Evolutionary conservation across 1,284 basidiomycete genomes (phyloP).

Genomic region (Boletellus deceptivus): DNA sequence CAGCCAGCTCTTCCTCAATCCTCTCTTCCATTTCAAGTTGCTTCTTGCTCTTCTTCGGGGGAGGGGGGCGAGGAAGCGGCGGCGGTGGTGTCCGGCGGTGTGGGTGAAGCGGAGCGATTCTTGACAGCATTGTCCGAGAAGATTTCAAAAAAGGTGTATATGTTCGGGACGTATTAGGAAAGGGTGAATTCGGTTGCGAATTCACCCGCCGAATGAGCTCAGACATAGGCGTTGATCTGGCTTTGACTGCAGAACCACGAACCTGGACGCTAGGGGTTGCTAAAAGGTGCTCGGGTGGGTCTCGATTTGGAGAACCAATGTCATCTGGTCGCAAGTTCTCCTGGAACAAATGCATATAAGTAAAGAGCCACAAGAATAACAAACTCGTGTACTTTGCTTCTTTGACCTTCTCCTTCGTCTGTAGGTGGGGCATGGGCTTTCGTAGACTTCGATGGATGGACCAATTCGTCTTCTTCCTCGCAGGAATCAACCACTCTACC

Average conservation of each 20-base stretch:
- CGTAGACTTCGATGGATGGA: neutral
- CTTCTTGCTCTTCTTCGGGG: slow-evolving; percentile 72
- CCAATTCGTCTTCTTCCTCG: slow-evolving; percentile 23
- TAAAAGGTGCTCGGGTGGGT: slow-evolving; percentile 5
- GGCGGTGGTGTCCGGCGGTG: slow-evolving; percentile 69
- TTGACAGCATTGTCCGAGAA: slow-evolving; percentile 56
- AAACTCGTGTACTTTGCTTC: slow-evolving; percentile 16
- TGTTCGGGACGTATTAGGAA: slow-evolving; percentile 40
- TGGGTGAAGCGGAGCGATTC: slow-evolving; percentile 71
- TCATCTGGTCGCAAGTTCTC: slow-evolving; percentile 11
- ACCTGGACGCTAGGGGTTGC: slow-evolving; percentile 1
- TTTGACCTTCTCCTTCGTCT: slow-evolving; percentile 4
- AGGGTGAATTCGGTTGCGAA: slow-evolving; percentile 62
- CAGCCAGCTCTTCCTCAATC: slow-evolving; percentile 75
- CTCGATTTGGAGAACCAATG: neutral
- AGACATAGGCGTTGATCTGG: slow-evolving; percentile 60
- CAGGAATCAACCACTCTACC: slow-evolving; percentile 16
- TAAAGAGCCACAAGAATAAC: neutral
- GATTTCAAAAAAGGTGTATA: slow-evolving; percentile 67
- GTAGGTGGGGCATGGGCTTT: neutral
- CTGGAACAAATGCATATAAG: slow-evolving; percentile 10
- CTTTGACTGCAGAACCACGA: slow-evolving; percentile 17
- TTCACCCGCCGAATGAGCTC: slow-evolving; percentile 72
- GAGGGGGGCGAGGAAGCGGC: slow-evolving; percentile 61
- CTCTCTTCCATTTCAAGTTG: slow-evolving; percentile 69